Evolutionary conservation across 495 filamentous ascomycete species (phyloP).

Genomic region (Lasiosphaeria miniovina): DNA sequence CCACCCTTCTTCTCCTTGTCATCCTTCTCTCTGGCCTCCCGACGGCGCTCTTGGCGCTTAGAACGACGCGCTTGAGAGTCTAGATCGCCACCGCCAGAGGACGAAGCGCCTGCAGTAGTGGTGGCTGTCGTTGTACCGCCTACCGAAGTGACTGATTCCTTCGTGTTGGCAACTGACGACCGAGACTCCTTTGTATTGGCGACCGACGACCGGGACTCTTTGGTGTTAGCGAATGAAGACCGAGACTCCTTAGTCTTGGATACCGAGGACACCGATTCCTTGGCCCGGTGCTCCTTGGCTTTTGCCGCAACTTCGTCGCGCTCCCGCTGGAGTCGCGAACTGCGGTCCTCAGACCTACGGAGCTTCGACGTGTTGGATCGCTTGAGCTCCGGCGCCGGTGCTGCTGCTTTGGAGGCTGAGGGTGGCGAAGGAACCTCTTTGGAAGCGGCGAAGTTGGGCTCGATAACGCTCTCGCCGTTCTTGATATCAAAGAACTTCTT

Average conservation of each 20-base stretch:
- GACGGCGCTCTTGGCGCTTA: slow-evolving; percentile 31
- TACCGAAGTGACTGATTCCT: slow-evolving; percentile 20
- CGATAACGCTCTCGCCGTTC: slow-evolving; percentile 33
- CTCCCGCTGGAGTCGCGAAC: slow-evolving; percentile 9
- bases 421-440: slow-evolving; percentile 6
- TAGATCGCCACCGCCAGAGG: slow-evolving; percentile 20
- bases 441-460: slow-evolving; percentile 24
- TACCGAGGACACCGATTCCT: slow-evolving; percentile 8
- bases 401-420: slow-evolving; percentile 20
- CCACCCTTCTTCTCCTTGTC: slow-evolving; percentile 79
- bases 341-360: slow-evolving; percentile 23
- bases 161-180: slow-evolving; percentile 7
- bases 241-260: slow-evolving; percentile 19
- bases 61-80: slow-evolving; percentile 29
- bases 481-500: slow-evolving; percentile 44
- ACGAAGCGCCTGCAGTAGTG: slow-evolving; percentile 11
- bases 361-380: slow-evolving; percentile 34
- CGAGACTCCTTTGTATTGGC: slow-evolving; percentile 16
- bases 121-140: slow-evolving; percentile 10
- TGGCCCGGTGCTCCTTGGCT: slow-evolving; percentile 14
- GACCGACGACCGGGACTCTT: slow-evolving; percentile 22
- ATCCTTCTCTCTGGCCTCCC: slow-evolving; percentile 38
- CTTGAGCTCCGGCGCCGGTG: slow-evolving; percentile 29
- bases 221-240: slow-evolving; percentile 10
- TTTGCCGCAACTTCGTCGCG: slow-evolving; percentile 20